Evolutionary conservation across 768 basidiomycete genomes (phyloP), one percentile per base, ranked within the genome.

Genomic region (Fomitopsis pulvina): DNA sequence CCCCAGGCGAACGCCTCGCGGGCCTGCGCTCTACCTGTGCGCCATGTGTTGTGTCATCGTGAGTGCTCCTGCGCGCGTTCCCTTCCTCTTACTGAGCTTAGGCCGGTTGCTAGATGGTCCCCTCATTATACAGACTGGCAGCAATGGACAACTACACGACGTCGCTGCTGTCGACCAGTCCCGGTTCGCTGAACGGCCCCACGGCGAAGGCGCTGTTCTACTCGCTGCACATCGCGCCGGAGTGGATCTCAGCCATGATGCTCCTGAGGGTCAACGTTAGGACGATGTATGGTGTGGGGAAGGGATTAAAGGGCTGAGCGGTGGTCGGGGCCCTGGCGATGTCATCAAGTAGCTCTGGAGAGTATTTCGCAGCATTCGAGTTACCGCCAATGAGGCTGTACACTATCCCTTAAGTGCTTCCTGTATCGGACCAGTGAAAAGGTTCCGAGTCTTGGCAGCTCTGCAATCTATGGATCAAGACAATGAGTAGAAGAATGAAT

Each of bases 191-290:
- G 32, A 56, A 59, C 40, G 22, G 37, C 8, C 2, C 38, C 3
- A 8, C 2, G 11, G 48, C 48, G 10, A 57, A 54, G 27, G 34
- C 30, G 21, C 20, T 34, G 25, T 56, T 59, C 39, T 57, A 55
- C 44, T 18, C 47, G 30, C 42, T 59, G 6, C 58, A 59, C 48
- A 44, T 41, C 41, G 46, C 47, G 26, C 58, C 58, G 8, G 58
- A 54, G 47, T 52, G 38, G 41, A 40, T 55, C 18, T 52, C 53
- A 0, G 52, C 11, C 1, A 44, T 51, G 26, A 30, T 52, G 10
- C 39, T 57, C 5, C 16, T 53, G 12, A 20, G 26, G 24, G 41
- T 57, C 9, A 51, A 56, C 28, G 49, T 44, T n/a, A 47, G 50
- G n/a, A 26, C 46, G 40, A 34, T 40, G 48, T 59, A 37, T 14